Conservation (phyloP, 208 protist genomes). For the Tritrichomonas musculus region DNA sequence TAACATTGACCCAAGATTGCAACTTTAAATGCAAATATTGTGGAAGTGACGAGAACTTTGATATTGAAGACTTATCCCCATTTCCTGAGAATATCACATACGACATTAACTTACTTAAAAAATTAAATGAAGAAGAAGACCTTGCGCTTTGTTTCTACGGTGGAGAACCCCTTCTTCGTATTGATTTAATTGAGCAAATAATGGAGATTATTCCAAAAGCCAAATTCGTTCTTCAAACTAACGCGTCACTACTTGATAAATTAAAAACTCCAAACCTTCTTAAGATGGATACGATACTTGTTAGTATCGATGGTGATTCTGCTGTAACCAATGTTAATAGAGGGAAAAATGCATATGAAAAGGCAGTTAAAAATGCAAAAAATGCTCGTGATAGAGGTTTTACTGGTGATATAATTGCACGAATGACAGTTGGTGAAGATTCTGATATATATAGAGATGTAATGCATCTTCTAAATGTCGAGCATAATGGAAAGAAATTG, state of each 20-base stretch:
- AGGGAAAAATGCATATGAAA: background rate
- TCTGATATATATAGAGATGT: background rate
- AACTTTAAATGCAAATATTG: background rate
- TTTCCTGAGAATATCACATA: background rate
- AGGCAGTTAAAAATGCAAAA: background rate
- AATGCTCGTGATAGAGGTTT: background rate
- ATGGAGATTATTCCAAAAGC: background rate
- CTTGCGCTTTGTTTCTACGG: background rate
- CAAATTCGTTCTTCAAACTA: slow-evolving; percentile 21
- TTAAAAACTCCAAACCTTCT: background rate
- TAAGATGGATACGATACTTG: background rate
- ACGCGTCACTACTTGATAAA: background rate
- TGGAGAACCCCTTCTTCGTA: background rate
- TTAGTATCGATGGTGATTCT: background rate
- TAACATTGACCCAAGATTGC: background rate
- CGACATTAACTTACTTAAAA: background rate
- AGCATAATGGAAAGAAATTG: background rate
- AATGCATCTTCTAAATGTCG: background rate
- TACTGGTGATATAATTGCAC: background rate
- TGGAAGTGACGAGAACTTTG: background rate
- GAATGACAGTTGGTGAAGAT: background rate
- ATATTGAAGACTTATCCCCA: background rate
- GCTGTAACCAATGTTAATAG: background rate
- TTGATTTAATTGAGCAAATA: background rate
- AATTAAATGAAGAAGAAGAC: background rate